phyloP scores from a whole-genome alignment of 129 eudicot genomes.

The Calendula officinalis region DNA sequence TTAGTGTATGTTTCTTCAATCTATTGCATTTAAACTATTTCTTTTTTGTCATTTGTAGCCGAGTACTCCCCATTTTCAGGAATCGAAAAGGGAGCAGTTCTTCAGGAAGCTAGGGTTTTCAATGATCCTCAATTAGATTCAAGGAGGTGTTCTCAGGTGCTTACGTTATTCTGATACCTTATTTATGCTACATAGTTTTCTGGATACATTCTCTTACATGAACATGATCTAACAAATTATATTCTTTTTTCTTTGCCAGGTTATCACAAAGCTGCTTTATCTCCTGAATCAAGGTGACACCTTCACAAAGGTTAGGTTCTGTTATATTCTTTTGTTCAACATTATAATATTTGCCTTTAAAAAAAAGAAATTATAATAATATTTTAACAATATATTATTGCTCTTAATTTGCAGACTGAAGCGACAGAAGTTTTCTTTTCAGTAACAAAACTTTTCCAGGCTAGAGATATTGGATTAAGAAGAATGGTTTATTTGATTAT shows the following conservation, averaged over 20 bases:
- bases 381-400: conserved; percentile 8
- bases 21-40: neutral
- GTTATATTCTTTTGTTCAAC: neutral
- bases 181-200: neutral
- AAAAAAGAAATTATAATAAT: neutral
- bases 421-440: conserved; percentile 92
- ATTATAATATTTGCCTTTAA: no score
- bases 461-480: conserved; percentile 73
- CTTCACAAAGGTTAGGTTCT: conserved; percentile 69
- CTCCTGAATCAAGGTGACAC: conserved; percentile 93
- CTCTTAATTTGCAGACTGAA: conserved; percentile 55
- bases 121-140: conserved; percentile 97
- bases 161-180: neutral
- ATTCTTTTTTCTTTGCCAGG: conserved; percentile 42
- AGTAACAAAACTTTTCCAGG: conserved; percentile 79
- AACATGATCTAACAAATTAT: conserved; percentile 13
- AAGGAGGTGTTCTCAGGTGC: conserved; percentile 94
- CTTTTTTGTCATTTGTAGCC: conserved; percentile 34
- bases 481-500: conserved; percentile 89
- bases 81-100: conserved; percentile 94
- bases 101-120: conserved; percentile 98
- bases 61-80: conserved; percentile 94
- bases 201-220: conserved; percentile 5
- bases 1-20: neutral
- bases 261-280: conserved; percentile 91